These are phyloP conservation scores for Primulina tabacum DNA, from an alignment of 257 asterid genomes.

Conservation along the genomic window DNA sequence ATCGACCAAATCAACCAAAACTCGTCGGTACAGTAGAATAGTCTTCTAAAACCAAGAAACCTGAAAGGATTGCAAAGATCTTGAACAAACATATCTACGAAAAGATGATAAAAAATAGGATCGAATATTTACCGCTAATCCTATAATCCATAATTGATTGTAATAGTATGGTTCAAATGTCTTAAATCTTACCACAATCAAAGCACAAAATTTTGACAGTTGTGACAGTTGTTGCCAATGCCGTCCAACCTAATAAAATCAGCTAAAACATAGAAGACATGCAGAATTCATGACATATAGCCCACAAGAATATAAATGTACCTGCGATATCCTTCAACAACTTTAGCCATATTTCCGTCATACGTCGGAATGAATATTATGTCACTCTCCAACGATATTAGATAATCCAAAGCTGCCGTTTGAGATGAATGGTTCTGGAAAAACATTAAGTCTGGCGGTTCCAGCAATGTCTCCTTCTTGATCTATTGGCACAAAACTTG, in stretches of 20 bases:
- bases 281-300: background rate
- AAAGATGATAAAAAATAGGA: background rate
- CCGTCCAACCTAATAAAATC: background rate
- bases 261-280: background rate
- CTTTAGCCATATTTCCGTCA: slow-evolving; percentile 46
- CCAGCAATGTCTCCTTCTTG: slow-evolving; percentile 35
- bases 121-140: no score
- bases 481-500: slow-evolving; percentile 24
- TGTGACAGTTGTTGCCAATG: no score
- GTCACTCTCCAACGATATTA: slow-evolving; percentile 38
- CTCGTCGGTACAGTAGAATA: slow-evolving; percentile 28
- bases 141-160: no score
- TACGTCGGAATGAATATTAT: slow-evolving; percentile 38
- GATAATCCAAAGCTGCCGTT: slow-evolving; percentile 44
- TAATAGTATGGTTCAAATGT: background rate
- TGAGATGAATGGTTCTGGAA: slow-evolving; percentile 38
- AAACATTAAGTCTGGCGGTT: slow-evolving; percentile 28
- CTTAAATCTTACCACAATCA: no score
- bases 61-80: slow-evolving; percentile 14
- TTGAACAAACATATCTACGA: background rate
- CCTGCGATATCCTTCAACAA: slow-evolving; percentile 49
- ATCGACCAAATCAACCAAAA: slow-evolving; percentile 27
- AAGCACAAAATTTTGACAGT: background rate
- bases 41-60: slow-evolving; percentile 33
- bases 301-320: slow-evolving; percentile 3